Base-by-base conservation (phyloP, 148 eudicot species). In the Vaccinium vitisidaea region DNA sequence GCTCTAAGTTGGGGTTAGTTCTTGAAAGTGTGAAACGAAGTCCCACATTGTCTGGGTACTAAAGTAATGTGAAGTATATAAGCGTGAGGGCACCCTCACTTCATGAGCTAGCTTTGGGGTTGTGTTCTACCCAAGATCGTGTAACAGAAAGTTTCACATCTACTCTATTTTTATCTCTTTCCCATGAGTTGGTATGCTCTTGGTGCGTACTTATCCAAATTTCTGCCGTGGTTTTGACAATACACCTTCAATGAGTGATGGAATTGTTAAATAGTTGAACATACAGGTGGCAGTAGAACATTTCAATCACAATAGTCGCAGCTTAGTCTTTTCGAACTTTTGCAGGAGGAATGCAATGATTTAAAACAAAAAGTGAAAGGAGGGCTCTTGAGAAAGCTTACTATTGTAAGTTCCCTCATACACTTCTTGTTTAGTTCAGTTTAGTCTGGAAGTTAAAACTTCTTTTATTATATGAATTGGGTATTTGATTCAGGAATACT, bases 261-360 rank as follows among this genome's bases (percentile, higher is more conserved):
- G n/a, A n/a, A 61, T 61, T 21, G 18, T 6, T 61, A 19, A 61
- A 61, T 61, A 61, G 27, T 67, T 67, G 15, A 67, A 25, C 67
- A 67, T 27, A 25, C 73, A 11, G 39, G 73, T 67, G 36, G 73
- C 73, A 23, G 73, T 67, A 67, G 6, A 67, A 27, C 15, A 25
- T 25, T 67, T 25, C 71, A 23, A 9, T 32, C 12, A 30, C 25
- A 2, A 69, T 69, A 69, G 43, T 69, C 8, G 18, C 39, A 69
- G 36, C 74, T 69, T 27, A 11, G 43, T 69, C 73, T 54, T 75
- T 53, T 71, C 88, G n/a, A 73, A 85, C 1, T 10, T 36, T 80
- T 87, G 46, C 14, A 75, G 98, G 98, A 92, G 86, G 98, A 94
- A 77, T 94, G 98, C 56, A 88, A 88, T 78, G 92, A 65, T 39